Evolutionary conservation across 305 asterid genomes (phyloP), one percentile per base, ranked within the genome.

Genomic region (Ajuga reptans): DNA sequence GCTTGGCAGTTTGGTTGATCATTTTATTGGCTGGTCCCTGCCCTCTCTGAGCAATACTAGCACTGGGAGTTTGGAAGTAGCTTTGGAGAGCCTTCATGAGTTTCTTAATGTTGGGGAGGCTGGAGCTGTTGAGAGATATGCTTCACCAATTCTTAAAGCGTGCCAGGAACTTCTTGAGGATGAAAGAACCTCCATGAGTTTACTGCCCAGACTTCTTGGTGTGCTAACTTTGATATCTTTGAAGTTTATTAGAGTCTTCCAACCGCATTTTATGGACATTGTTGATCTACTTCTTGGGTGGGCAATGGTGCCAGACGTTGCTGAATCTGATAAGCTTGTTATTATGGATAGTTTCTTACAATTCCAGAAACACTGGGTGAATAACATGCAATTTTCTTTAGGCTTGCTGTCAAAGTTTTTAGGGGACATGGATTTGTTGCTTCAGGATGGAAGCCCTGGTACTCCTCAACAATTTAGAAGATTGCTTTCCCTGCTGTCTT

Each of bases 121-220:
- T 78, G 89, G 87, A 72, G 87, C 96, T 59, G 83, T 86, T 68
- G 99, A 94, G 87, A 86, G 96, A 76, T 91, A 86, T 86, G 96
- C 96, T 43, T 78, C 89, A 80, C 92, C 97, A 62, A 86, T 94
- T 78, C 96, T 94, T 75, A 94, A 89, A 81, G 89, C 96, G 60
- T 94, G 97, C 80, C 96, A 91, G 79, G 97, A 91, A 78, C 91
- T 94, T 84, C 97, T 94, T 41, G 99, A 94, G 79, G 99, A 94
- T 46, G 99, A 91, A 83, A 87, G 96, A 79, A 94, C 96, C 79
- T 86, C 99, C 76, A 67, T 89, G 87, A 86, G 70, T 79, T 82
- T 89, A 78, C 73, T 94, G 71, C 89, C 80, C 54, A 84, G 85
- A 74, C 85, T 94, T 81, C 96, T 94, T 68, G 83, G 84, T 69